Base-by-base conservation (phyloP, 2,329 filamentous ascomycete genomes). In the Aureobasidium leucospermi region DNA sequence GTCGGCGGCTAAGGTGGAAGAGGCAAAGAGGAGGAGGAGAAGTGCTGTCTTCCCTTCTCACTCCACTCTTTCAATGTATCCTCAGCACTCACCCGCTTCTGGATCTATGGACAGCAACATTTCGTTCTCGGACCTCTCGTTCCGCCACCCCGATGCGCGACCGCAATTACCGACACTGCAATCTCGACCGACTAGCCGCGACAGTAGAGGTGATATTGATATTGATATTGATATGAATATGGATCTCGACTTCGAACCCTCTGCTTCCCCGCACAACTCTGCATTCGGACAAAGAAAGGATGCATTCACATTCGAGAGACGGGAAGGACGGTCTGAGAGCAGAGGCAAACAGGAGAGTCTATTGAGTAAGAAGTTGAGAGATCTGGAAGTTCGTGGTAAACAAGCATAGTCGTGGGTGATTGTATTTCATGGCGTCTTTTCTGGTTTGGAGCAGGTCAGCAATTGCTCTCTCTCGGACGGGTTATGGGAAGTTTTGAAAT, bases 1-100 rank as follows among this genome's bases (percentile, higher is more conserved):
- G 5, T 29, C 52, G 9, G 42, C 39, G 2, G 42, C 31, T 6
- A 16, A 28, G 45, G 58, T 67, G 6, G 71, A 71, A 16, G 64
- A 65, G 36, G 63, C 65, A 53, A 57, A 67, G 39, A 66, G 72
- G 55, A 69, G 71, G 49, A 72, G 72, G 39, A 66, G 68, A 23
- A 71, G 66, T 6, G 66, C 69, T 58, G 41, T 56, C 5, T 56
- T 56, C 10, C 52, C 52, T 9, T 56, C 52, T 1, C 52, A 56
- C 11, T 45, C 38, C 6, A 32, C 39, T 1, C 45, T 45, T 13
- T 39, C 15, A 29, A 36, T 56, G 28, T 45, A 32, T 41, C 39
- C 39, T 1, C 52, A 56, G 4, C 52, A n/a, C 1, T 28, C 52
- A 23, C 23, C 23, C 23, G 23, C 23, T 15, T 56, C 52, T 31